Base-by-base conservation (phyloP, 2,329 filamentous ascomycete genomes). In the Exophiala calicioides region DNA sequence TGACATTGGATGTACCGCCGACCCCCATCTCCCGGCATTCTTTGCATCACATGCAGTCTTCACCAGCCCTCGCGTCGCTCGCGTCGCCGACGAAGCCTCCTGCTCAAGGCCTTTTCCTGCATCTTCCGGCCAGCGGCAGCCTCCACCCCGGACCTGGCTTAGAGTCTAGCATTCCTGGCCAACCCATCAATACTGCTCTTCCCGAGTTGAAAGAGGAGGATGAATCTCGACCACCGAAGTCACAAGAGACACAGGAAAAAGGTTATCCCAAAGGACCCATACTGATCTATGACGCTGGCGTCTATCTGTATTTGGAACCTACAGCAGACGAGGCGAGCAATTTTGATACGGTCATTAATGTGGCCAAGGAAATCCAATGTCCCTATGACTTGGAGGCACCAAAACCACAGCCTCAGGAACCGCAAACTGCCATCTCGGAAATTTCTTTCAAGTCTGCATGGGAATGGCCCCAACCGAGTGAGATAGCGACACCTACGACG, bases 231-330 rank as follows among this genome's bases (percentile, higher is more conserved):
- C 40, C 52, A 3, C 77, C 79, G 27, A 76, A 81, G 50, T 84
- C 81, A 6, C 73, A 75, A 21, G 79, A 81, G 59, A 78, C 79
- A 56, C 80, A 79, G 60, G 80, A 80, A 26, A 77, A 78, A 43
- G 79, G 80, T 4, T 84, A 84, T 58, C 81, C 81, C 0, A 75
- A 84, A 56, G 81, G 81, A 1, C 81, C 81, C 0, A 80, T 84
- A 31, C 76, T 76, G 52, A 82, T 84, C 16, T 82, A 84, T 55
- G 79, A 82, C 44, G 75, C 77, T 9, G 74, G 77, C 2, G 73
- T 84, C 3, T 82, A 78, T 56, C 70, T 84, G 4, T 84, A 83
- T 55, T 70, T 82, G 42, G 81, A 84, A 60, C 81, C 81, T 1
- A 82, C 75, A 3, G 74, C 72, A 4, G 74, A 79, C 45, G 79